phyloP scores from a whole-genome alignment of 768 basidiomycete species.

The Chalciporus piperatus region DNA sequence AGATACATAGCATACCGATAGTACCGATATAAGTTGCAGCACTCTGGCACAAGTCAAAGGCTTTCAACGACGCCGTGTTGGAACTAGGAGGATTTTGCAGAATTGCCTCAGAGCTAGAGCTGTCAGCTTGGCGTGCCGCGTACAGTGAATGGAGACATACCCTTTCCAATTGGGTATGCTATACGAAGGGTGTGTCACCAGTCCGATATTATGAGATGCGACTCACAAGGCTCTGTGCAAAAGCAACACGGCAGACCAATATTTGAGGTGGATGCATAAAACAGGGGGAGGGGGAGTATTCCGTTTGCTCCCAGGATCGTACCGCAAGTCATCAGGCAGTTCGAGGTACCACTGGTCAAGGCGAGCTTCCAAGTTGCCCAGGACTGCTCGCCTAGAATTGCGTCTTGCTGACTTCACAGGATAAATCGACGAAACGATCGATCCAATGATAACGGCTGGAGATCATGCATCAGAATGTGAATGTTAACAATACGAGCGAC shows the following conservation, averaged over 20 bases:
- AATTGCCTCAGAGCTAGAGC: constrained; percentile 40
- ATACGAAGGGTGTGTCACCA: constrained; percentile 11
- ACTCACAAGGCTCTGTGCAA: constrained; percentile 80
- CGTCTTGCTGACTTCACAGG: constrained; percentile 55
- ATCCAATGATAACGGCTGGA: constrained; percentile 63
- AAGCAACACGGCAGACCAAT: constrained; percentile 72
- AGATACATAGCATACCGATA: constrained; percentile 44
- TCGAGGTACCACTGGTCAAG: constrained; percentile 74
- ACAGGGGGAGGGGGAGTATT: constrained; percentile 61
- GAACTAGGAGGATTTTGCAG: constrained; percentile 38
- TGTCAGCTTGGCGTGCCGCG: background rate
- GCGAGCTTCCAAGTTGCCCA: constrained; percentile 58
- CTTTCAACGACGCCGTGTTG: constrained; percentile 53
- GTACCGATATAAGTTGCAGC: constrained; percentile 71
- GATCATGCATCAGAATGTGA: background rate
- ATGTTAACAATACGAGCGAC: constrained; percentile 20
- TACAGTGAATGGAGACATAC: constrained; percentile 32
- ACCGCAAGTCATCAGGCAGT: constrained; percentile 62
- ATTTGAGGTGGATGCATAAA: constrained; percentile 67
- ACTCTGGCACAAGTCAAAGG: constrained; percentile 72
- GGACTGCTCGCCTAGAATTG: constrained; percentile 44
- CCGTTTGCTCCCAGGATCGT: constrained; percentile 54
- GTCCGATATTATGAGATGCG: background rate
- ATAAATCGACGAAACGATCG: constrained; percentile 66
- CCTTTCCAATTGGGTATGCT: constrained; percentile 75